These are phyloP conservation scores for Fraxinus quadrangulata DNA, from an alignment of 257 asterid species.

Conservation along the genomic window DNA sequence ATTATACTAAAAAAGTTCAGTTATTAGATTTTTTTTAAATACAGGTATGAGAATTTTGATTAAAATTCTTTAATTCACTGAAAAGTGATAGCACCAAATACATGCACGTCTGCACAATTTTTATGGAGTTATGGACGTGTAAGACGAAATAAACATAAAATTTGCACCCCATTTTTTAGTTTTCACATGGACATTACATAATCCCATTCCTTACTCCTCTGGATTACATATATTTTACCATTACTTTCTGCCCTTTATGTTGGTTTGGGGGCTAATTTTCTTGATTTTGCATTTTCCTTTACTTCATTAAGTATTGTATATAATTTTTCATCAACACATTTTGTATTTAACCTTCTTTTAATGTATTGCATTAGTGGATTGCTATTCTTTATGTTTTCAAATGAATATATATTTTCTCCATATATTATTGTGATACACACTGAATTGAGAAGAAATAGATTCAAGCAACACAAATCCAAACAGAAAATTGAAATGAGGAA, in stretches of 20 bases:
- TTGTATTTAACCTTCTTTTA: not conserved
- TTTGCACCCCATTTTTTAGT: not conserved
- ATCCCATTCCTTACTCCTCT: not conserved
- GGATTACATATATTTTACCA: not conserved
- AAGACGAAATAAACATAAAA: not conserved
- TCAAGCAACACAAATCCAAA: too few relatives aligned
- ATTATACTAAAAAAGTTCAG: not conserved
- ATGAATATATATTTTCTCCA: not conserved
- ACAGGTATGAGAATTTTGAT: not conserved
- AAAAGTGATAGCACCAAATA: not conserved
- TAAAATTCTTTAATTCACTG: not conserved
- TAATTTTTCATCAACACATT: too few relatives aligned
- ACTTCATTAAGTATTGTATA: not conserved
- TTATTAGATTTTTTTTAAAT: not conserved
- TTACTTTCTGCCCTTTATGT: not conserved
- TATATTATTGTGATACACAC: not conserved
- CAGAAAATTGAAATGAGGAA: too few relatives aligned
- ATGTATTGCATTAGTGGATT: not conserved
- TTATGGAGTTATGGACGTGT: not conserved
- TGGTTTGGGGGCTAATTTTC: not conserved
- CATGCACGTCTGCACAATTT: not conserved
- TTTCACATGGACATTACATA: not conserved
- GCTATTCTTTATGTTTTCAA: not conserved
- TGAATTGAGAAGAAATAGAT: too few relatives aligned
- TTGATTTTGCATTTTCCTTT: not conserved